Evolutionary conservation across 2,329 filamentous ascomycete genomes (phyloP), one percentile per base, ranked within the genome.

Genomic region (Exophiala sp.): DNA sequence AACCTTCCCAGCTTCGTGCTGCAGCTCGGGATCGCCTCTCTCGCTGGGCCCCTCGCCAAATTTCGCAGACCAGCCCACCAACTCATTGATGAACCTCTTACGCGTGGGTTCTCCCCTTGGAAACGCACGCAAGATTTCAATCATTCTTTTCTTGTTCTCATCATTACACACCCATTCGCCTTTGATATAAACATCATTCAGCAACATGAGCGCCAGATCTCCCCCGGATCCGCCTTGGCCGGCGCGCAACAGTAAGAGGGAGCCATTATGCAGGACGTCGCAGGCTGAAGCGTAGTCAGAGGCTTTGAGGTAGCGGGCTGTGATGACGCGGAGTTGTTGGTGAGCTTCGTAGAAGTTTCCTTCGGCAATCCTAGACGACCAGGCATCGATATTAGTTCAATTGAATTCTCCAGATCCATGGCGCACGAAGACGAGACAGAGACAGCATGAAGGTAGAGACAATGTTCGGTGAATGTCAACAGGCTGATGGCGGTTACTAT

Each of bases 321-420:
- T 90, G 60, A 96, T 91, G 47, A 96, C 90, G 56, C 93, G 88
- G 59, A 95, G 88, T 74, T 98, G 93, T 70, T 98, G 93, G 72
- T 97, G 91, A 51, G 93, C 93, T 78, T 98, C 93, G 74, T 98
- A 98, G 77, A 82, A 96, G 67, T 93, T 85, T 64, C 90, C 91
- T 69, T 94, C 88, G 60, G 81, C 77, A 69, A 95, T 95, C 70
- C 88, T 87, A 62, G 14, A 45, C n/a, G n/a, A n/a, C n/a, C n/a
- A n/a, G n/a, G n/a, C n/a, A n/a, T n/a, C n/a, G n/a, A n/a, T n/a
- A n/a, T n/a, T n/a, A n/a, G n/a, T n/a, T n/a, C n/a, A n/a, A n/a
- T n/a, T n/a, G n/a, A n/a, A n/a, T n/a, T n/a, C n/a, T n/a, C n/a
- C n/a, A n/a, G n/a, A n/a, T n/a, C n/a, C n/a, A n/a, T n/a, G n/a